Evolutionary conservation across 495 filamentous ascomycete species (phyloP).

Genomic region (Letharia columbiana): DNA sequence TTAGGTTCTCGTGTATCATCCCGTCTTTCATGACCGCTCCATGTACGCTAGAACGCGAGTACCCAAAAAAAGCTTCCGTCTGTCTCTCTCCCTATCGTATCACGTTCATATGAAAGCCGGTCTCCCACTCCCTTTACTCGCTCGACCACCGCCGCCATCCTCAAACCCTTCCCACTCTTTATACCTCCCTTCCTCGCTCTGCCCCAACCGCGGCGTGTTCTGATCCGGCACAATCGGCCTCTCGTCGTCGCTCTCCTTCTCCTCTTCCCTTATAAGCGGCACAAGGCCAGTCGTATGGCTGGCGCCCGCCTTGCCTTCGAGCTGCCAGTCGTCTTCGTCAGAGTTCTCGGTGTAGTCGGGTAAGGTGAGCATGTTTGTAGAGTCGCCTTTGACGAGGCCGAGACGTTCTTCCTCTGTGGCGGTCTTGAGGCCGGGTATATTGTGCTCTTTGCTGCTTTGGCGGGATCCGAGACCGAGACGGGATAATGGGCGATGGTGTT

Average conservation of each 20-base stretch:
- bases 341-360: conserved; percentile 14
- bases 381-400: conserved; percentile 75
- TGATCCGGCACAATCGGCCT: neutral
- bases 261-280: conserved; percentile 13
- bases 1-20: too few species aligned
- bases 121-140: conserved; percentile 11
- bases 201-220: conserved; percentile 1
- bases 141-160: conserved; percentile 3
- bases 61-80: neutral
- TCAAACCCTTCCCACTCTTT: conserved; percentile 4
- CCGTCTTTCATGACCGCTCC: too few species aligned
- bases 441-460: conserved; percentile 24
- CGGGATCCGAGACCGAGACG: conserved; percentile 36
- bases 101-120: conserved; percentile 15
- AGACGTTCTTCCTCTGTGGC: conserved; percentile 83
- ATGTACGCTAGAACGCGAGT: neutral
- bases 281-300: neutral
- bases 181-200: neutral
- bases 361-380: conserved; percentile 5
- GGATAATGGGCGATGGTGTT: conserved; percentile 24
- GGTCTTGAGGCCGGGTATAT: conserved; percentile 30
- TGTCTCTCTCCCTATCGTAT: neutral
- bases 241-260: conserved; percentile 12
- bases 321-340: conserved; percentile 10
- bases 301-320: conserved; percentile 13